phyloP scores from a whole-genome alignment of 164 flowering plant genomes.

The Tetracentron sinense region DNA sequence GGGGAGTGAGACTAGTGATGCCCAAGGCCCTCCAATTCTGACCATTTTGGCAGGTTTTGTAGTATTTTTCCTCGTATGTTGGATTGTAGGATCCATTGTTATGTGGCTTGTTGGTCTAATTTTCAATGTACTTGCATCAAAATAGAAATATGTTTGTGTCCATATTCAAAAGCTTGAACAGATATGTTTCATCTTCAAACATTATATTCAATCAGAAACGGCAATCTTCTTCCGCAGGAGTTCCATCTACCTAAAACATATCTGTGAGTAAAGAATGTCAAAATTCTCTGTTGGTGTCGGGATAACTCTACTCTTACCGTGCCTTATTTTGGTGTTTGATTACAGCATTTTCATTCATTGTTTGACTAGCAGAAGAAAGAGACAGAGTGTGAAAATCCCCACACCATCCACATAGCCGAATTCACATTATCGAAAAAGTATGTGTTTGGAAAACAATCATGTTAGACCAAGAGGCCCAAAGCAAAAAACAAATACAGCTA shows the following conservation, averaged over 20 bases:
- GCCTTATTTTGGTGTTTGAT: too few species aligned
- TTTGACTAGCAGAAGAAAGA: too few species aligned
- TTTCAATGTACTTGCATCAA: slow-evolving; percentile 8
- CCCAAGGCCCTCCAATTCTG: slow-evolving; percentile 24
- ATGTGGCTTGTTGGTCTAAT: slow-evolving; percentile 22
- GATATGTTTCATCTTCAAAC: neutral
- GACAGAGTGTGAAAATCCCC: too few species aligned
- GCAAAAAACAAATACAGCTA: too few species aligned
- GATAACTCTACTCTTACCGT: neutral
- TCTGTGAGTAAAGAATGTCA: neutral
- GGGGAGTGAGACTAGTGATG: slow-evolving; percentile 3
- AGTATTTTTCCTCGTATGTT: slow-evolving; percentile 12
- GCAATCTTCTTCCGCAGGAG: neutral
- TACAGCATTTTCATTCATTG: too few species aligned
- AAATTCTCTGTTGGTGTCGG: neutral
- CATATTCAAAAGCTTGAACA: neutral
- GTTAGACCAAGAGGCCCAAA: too few species aligned
- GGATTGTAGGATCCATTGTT: slow-evolving; percentile 18
- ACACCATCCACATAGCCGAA: too few species aligned
- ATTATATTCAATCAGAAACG: neutral
- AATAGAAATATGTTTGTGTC: neutral
- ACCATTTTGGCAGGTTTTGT: slow-evolving; percentile 26
- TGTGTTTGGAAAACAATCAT: too few species aligned
- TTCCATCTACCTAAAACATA: too few species aligned
- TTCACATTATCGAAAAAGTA: too few species aligned